Evolutionary conservation across 495 filamentous ascomycete species (phyloP), one percentile per base, ranked within the genome.

Genomic region (Penicillium steckii): DNA sequence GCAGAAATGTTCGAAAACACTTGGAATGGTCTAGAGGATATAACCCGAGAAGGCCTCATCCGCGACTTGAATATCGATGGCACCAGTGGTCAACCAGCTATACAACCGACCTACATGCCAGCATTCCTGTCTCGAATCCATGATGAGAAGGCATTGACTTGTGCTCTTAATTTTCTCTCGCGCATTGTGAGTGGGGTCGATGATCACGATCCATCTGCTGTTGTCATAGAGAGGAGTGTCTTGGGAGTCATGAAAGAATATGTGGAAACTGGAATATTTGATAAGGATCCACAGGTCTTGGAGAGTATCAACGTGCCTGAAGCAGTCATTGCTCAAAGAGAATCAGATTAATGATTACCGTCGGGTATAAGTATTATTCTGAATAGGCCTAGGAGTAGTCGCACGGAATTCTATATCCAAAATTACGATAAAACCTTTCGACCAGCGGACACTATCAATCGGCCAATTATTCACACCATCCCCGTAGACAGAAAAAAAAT

Each of bases 61-160:
- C 44, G 53, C 24, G 38, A 55, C 47, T 62, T 73, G 23, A 70
- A 73, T 44, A 46, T 67, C 10, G 66, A 73, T 25, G 69, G 69
- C 7, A 43, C 44, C 23, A 53, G 53, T 35, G 52, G 48, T 2
- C 23, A 64, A 24, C 64, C 64, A 26, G 69, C 66, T 8, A 61
- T 73, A 32, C 66, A 66, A n/a, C 64, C 66, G 17, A 71, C 68
- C 7, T 73, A 73, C 22, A 60, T 64, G 45, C 62, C 70, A 23
- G 65, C 66, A 9, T 55, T 73, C 2, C 53, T 72, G 17, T 32
- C 32, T 21, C 49, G 45, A 30, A 50, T 60, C 9, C 29, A 29
- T 8, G 48, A 38, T 9, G 19, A 33, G 21, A 15, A 7, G 15
- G 17, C 50, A 2, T 29, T 62, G 29, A 33, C 27, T 0, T 45